Evolutionary conservation across 495 filamentous ascomycete species (phyloP).

Genomic region (Jackrogersella multiformis): DNA sequence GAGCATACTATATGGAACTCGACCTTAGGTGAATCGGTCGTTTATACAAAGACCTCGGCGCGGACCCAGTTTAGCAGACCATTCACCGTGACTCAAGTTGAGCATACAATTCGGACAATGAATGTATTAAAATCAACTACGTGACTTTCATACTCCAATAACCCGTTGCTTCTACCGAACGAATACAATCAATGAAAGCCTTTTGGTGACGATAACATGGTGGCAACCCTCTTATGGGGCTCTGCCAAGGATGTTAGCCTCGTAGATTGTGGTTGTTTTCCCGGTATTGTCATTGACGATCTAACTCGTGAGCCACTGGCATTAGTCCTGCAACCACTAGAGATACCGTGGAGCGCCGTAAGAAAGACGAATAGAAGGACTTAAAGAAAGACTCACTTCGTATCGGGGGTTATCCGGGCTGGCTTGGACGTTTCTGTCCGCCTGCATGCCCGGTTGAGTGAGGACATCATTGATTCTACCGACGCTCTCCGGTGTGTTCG

Average conservation of each 20-base stretch:
- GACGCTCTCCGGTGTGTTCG: constrained; percentile 49
- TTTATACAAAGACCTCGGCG: background rate
- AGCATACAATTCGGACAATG: background rate
- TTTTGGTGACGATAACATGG: background rate
- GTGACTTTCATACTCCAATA: background rate
- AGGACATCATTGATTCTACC: constrained; percentile 50
- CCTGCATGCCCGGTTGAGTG: constrained; percentile 48
- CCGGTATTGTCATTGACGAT: constrained; percentile 53
- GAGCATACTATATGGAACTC: background rate
- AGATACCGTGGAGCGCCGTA: background rate
- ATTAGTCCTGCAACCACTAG: background rate
- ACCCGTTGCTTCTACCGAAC: background rate
- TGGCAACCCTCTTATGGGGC: constrained; percentile 5
- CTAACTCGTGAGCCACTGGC: constrained; percentile 22
- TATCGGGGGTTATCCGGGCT: constrained; percentile 49
- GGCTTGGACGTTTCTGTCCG: constrained; percentile 51
- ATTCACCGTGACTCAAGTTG: background rate
- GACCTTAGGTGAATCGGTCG: background rate
- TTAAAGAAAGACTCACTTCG: constrained; percentile 40
- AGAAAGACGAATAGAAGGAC: constrained; percentile 5
- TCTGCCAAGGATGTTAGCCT: constrained; percentile 48
- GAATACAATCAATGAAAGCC: too few relatives aligned
- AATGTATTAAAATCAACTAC: background rate
- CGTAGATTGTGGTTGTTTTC: constrained; percentile 49
- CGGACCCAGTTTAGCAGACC: background rate